These are phyloP conservation scores for Cladosporium sp. DNA, from an alignment of 2,329 filamentous ascomycete species.

Conservation along the genomic window DNA sequence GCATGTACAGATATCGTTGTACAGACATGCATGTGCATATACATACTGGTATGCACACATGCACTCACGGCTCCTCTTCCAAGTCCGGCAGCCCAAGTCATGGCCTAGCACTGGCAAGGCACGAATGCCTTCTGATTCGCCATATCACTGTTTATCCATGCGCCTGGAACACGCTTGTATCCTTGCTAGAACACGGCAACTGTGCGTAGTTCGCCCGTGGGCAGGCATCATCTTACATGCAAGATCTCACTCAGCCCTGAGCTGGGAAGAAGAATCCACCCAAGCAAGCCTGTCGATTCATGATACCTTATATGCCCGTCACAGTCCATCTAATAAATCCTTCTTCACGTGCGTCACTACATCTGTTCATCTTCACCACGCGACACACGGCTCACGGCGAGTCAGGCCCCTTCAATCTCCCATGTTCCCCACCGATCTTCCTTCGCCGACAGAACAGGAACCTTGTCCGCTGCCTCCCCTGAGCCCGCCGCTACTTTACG, in stretches of 20 bases:
- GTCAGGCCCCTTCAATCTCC: conserved; percentile 6
- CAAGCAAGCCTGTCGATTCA: background rate
- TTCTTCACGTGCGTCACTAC: background rate
- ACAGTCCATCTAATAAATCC: background rate
- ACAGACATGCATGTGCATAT: background rate
- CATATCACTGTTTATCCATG: background rate
- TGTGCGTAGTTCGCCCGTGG: background rate
- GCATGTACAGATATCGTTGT: background rate
- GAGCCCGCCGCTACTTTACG: background rate
- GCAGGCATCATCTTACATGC: background rate
- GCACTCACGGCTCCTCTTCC: conserved; percentile 6
- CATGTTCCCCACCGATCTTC: conserved; percentile 7
- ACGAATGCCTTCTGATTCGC: background rate
- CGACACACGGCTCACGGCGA: background rate
- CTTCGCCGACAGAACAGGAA: background rate
- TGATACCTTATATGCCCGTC: background rate
- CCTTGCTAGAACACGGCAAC: conserved; percentile 8
- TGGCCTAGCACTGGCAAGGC: background rate
- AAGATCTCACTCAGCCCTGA: background rate
- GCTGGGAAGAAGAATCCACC: background rate
- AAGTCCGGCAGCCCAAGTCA: background rate
- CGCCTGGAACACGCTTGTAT: background rate
- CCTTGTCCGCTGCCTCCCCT: conserved; percentile 9
- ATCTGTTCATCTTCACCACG: background rate
- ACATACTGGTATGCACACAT: background rate